Evolutionary conservation across 768 basidiomycete species (phyloP), one percentile per base, ranked within the genome.

Genomic region (Trametes meyenii): DNA sequence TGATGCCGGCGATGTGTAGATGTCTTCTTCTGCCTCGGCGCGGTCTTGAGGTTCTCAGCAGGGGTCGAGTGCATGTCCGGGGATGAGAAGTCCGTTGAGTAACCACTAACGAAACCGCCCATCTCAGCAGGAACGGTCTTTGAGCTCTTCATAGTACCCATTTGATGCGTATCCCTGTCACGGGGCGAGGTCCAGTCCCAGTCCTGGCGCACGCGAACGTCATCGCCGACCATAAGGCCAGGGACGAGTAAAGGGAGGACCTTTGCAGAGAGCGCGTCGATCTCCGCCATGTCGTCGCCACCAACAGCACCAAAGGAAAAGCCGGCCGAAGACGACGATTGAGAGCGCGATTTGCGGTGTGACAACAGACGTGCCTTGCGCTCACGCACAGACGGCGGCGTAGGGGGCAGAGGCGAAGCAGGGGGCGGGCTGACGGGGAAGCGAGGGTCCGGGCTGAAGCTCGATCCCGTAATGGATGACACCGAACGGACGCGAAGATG

Each of bases 261-360:
- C 29, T 85, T 85, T 16, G 88, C 88, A 8, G 87, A 87, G 54
- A 90, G 78, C 16, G 83, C 85, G 61, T 90, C 88, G 56, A 90
- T 88, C 74, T 88, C 86, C 62, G 83, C 84, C 64, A 85, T 75
- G 60, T 76, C 69, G 33, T 71, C 70, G 62, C 81, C 79, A 51
- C 81, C 82, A 33, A 85, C 78, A 11, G 81, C 75, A 17, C 81
- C 80, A 61, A 89, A 86, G 3, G 84, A 85, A 67, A 84, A 86
- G 23, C 83, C 85, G 43, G 85, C 86, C 0, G 85, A 87, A 63
- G 82, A 82, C 0, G 85, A 73, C 26, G 72, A 73, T 46, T 74
- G 69, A 33, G 72, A 87, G 62, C 84, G 68, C 17, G 72, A 87
- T 65, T 85, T 86, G 73, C 83, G 81, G 73, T 88, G 87, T 3